Base-by-base conservation (phyloP, 805 yeast genomes). In the Cyberlindnera mrakii region DNA sequence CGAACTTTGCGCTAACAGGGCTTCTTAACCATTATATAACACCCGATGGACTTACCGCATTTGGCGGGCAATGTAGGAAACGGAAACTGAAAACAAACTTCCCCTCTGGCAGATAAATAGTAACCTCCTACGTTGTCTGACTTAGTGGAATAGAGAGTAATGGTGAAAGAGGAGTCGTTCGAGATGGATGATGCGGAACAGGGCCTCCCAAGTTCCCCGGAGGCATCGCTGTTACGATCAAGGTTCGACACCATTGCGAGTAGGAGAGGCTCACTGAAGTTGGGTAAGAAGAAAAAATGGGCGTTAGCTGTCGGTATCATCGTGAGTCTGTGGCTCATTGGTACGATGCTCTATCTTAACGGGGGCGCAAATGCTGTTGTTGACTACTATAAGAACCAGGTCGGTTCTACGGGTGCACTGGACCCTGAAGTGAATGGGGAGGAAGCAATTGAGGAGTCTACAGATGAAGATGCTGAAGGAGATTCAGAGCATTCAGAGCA, bases 371-470 rank as follows among this genome's bases (percentile, higher is more conserved):
- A 45, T 15, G 42, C 45, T 10, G 45, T 54, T 1, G 16, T 50
- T 3, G 55, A 55, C 23, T 55, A 55, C 33, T 55, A 55, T 45
- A 51, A 54, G 45, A 45, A 33, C 33, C 45, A 42, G 27, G 18
- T 40, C 1, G 57, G 56, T 0, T 15, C 31, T 1, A 35, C 47
- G 3, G 48, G 45, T 11, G 15, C 15, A 11, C 30, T 6, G 14
- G 41, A 35, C 16, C 43, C 47, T 2, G 45, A 42, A 11, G 39
- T 35, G 6, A 32, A 30, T 2, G 15, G n/a, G 25, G 43, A 35
- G 19, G 15, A 30, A 2, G 9, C 15, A 7, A 4, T n/a, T 30
- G 33, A 30, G 2, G 42, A 40, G 3, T 32, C 30, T 20, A 14
- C 13, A 15, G 32, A 8, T 30, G 30, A 36, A 30, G 35, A 30